phyloP scores from a whole-genome alignment of 1,284 basidiomycete genomes.

The Hymenochaete sp. region DNA sequence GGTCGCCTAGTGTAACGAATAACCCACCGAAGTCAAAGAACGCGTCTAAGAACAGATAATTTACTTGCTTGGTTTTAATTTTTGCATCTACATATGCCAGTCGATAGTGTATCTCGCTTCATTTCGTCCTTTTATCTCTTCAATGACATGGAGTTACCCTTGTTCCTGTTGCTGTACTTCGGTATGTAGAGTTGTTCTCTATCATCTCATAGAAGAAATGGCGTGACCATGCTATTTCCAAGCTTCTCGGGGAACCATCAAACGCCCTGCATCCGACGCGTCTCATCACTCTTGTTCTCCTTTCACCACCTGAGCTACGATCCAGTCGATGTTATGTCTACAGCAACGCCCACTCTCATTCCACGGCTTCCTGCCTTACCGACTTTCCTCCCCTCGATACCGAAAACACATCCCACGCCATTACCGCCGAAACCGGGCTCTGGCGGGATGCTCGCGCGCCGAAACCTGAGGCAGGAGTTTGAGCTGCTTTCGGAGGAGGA shows the following conservation, averaged over 20 bases:
- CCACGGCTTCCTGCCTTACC: constrained; percentile 55
- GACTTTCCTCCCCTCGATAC: constrained; percentile 53
- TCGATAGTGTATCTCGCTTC: background rate
- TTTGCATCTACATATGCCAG: background rate
- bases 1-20: background rate
- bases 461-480: constrained; percentile 71
- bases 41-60: background rate
- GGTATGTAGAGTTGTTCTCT: background rate
- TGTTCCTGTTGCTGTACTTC: too few relatives aligned
- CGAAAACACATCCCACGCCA: constrained; percentile 58
- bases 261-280: background rate
- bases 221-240: too few relatives aligned
- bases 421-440: constrained; percentile 38
- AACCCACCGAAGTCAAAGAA: background rate
- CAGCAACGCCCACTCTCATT: constrained; percentile 60
- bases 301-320: background rate
- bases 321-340: constrained; percentile 32
- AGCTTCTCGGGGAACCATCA: background rate
- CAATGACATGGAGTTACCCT: too few relatives aligned
- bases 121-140: too few relatives aligned
- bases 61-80: background rate
- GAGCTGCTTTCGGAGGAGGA: constrained; percentile 83
- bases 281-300: background rate
- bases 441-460: constrained; percentile 47
- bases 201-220: background rate